phyloP scores from a whole-genome alignment of 345 rosid genomes.

The Anacardium occidentale region DNA sequence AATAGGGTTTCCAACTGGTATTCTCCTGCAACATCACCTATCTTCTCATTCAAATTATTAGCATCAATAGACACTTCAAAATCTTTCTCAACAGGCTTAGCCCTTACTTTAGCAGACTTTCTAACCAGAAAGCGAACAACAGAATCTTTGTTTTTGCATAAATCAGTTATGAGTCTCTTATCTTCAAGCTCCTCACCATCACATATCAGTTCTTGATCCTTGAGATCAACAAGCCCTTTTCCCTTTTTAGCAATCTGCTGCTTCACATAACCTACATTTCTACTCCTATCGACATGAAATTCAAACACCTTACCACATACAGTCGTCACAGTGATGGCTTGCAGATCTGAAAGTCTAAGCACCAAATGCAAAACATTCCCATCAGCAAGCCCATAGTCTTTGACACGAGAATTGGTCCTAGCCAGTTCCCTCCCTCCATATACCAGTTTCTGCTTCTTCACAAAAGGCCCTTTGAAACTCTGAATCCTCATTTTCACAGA shows the following conservation, averaged over 20 bases:
- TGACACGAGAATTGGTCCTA: conserved; percentile 41
- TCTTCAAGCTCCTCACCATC: conserved; percentile 85
- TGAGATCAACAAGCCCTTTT: conserved; percentile 36
- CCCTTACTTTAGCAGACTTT: conserved; percentile 57
- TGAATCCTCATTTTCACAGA: conserved; percentile 81
- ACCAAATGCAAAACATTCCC: conserved; percentile 69
- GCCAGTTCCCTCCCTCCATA: conserved; percentile 60
- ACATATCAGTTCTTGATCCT: conserved; percentile 59
- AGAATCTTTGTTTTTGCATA: conserved; percentile 48
- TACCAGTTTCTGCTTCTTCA: conserved; percentile 65
- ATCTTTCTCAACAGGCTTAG: conserved; percentile 47
- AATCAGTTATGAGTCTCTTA: conserved; percentile 62
- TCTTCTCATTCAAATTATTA: conserved; percentile 26
- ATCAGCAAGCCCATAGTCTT: conserved; percentile 59
- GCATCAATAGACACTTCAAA: conserved; percentile 56
- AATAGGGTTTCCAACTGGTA: conserved; percentile 20
- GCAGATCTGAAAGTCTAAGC: conserved; percentile 62
- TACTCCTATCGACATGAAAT: conserved; percentile 57
- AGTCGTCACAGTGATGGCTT: conserved; percentile 59
- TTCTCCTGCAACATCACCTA: conserved; percentile 23
- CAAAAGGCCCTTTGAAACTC: conserved; percentile 56
- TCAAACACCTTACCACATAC: conserved; percentile 61
- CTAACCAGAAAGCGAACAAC: conserved; percentile 61
- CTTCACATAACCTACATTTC: conserved; percentile 76
- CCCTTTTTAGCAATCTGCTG: conserved; percentile 59